A percentile compares a stretch with the other conserved stretches of the same genome.
phyloP scores from a whole-genome alignment of 257 asterid species.

The Nicotiana attenuata region DNA sequence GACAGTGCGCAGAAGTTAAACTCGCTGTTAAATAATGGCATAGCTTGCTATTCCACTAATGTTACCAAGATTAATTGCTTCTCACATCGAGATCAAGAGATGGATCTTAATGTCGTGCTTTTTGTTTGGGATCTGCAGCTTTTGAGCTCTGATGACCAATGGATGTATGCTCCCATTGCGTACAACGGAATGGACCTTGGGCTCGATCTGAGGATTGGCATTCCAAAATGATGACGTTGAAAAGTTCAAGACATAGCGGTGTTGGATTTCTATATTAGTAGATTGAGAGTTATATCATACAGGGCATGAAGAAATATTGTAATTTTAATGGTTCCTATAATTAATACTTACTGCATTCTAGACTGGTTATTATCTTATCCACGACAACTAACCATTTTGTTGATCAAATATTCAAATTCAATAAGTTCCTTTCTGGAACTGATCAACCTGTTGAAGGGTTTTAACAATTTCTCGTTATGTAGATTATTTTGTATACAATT shows the following conservation, averaged over 20 bases:
- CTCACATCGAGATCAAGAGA: background rate
- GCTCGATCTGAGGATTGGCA: slow-evolving; percentile 31
- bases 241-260: background rate
- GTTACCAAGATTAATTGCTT: background rate
- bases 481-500: background rate
- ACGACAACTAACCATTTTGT: background rate
- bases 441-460: background rate
- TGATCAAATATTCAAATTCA: background rate
- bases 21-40: background rate
- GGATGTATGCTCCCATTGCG: slow-evolving; percentile 97
- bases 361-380: background rate
- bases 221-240: background rate
- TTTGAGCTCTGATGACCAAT: slow-evolving; percentile 79
- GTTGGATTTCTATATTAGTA: background rate
- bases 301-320: background rate
- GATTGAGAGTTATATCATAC: background rate
- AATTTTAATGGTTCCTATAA: background rate
- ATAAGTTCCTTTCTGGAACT: background rate
- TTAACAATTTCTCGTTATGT: too few species aligned
- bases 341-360: background rate
- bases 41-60: background rate
- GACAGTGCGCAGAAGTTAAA: background rate
- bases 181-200: slow-evolving; percentile 83
- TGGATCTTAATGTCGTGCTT: background rate
- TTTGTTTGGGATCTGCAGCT: slow-evolving; percentile 39